phyloP scores from a whole-genome alignment of 495 filamentous ascomycete genomes.

The Aspergillus incahuasiensis region DNA sequence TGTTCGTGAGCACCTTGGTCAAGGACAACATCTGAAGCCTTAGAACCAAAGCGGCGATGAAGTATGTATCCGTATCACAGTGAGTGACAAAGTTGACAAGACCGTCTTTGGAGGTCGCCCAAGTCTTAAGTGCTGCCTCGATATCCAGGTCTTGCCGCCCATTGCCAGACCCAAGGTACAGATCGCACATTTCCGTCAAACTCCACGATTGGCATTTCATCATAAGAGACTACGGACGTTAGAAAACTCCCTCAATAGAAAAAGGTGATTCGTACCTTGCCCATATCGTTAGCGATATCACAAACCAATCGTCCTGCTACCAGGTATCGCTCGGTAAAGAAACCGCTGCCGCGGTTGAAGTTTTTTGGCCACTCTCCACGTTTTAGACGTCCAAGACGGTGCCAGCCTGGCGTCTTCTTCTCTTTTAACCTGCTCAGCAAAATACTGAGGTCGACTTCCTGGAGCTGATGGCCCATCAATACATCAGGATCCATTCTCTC shows the following conservation, averaged over 20 bases:
- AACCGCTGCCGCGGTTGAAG: slow-evolving; percentile 80
- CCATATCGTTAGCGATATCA: slow-evolving; percentile 92
- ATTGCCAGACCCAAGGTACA: slow-evolving; percentile 70
- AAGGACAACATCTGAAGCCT: slow-evolving; percentile 87
- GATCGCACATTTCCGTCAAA: slow-evolving; percentile 91
- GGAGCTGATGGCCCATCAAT: slow-evolving; percentile 89
- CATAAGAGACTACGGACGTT: slow-evolving; percentile 68
- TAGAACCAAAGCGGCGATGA: slow-evolving; percentile 83
- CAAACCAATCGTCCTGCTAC: slow-evolving; percentile 87
- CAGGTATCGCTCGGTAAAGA: slow-evolving; percentile 87
- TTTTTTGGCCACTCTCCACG: slow-evolving; percentile 82
- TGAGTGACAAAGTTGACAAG: slow-evolving; percentile 90
- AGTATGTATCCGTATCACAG: slow-evolving; percentile 92
- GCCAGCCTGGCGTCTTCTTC: slow-evolving; percentile 88
- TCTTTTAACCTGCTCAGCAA: slow-evolving; percentile 82
- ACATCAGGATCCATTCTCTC: slow-evolving; percentile 89
- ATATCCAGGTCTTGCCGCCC: slow-evolving; percentile 78
- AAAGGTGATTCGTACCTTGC: slow-evolving; percentile 53
- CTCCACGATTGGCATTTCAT: slow-evolving; percentile 97
- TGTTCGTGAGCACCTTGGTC: slow-evolving; percentile 91
- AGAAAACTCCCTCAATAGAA: slow-evolving; percentile 13
- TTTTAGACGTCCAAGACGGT: slow-evolving; percentile 80
- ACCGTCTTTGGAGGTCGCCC: slow-evolving; percentile 78
- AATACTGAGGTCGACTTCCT: slow-evolving; percentile 93
- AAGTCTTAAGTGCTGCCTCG: slow-evolving; percentile 80